Evolutionary conservation across 1,284 basidiomycete genomes (phyloP).

Genomic region (Papiliotrema nemorosa): DNA sequence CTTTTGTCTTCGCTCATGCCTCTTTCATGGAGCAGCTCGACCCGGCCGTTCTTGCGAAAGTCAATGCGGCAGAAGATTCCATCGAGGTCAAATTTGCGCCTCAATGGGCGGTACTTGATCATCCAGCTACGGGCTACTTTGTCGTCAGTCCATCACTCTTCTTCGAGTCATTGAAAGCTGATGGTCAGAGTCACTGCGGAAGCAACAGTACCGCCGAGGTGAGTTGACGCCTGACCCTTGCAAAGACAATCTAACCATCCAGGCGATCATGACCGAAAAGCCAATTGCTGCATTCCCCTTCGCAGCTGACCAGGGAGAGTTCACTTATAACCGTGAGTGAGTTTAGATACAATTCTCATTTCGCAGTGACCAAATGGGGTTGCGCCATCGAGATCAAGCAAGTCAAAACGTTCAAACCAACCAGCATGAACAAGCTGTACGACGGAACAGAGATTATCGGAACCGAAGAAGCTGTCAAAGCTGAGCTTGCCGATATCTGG

Average conservation of each 20-base stretch:
- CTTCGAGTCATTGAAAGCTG: neutral
- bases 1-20: conserved; percentile 28
- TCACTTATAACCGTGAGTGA: conserved; percentile 14
- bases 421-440: conserved; percentile 16
- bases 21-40: conserved; percentile 10
- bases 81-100: conserved; percentile 22
- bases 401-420: conserved; percentile 16
- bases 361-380: conserved; percentile 7
- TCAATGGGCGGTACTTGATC: conserved; percentile 22
- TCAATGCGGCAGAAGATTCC: conserved; percentile 10
- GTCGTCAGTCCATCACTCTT: conserved; percentile 10
- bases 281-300: conserved; percentile 24
- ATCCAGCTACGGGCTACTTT: conserved; percentile 20
- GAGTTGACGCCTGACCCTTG: neutral
- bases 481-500: conserved; percentile 19
- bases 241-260: neutral
- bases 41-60: conserved; percentile 8
- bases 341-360: neutral
- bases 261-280: conserved; percentile 13
- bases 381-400: conserved; percentile 22
- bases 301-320: conserved; percentile 26
- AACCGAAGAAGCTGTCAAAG: conserved; percentile 28
- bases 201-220: conserved; percentile 21
- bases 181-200: conserved; percentile 22
- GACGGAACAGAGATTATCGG: conserved; percentile 23